phyloP scores from a whole-genome alignment of 2,329 filamentous ascomycete species.

The Neonectria hederae region DNA sequence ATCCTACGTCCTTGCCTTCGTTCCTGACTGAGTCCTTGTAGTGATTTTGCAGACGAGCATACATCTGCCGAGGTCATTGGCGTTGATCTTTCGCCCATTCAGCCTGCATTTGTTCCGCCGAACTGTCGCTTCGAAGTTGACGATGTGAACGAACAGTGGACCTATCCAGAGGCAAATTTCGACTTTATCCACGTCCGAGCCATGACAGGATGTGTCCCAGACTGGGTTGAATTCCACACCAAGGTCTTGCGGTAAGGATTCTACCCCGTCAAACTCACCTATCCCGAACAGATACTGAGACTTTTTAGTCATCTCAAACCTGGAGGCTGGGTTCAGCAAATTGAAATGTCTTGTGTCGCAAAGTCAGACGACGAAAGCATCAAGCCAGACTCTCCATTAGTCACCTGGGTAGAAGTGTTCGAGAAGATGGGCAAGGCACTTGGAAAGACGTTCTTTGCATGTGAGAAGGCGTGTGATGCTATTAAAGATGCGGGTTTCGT shows the following conservation, averaged over 20 bases:
- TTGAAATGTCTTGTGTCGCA: slow-evolving; percentile 20
- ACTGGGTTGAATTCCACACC: slow-evolving; percentile 60
- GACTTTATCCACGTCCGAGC: slow-evolving; percentile 68
- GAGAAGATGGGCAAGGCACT: slow-evolving; percentile 26
- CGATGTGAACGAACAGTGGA: slow-evolving; percentile 63
- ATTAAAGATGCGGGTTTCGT: slow-evolving; percentile 33
- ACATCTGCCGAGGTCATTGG: slow-evolving; percentile 60
- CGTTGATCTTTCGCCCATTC: slow-evolving; percentile 63
- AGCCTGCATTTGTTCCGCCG: slow-evolving; percentile 64
- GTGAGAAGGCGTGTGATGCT: slow-evolving; percentile 24
- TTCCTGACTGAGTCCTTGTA: not conserved
- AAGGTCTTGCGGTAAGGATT: slow-evolving; percentile 58
- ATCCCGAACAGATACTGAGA: slow-evolving; percentile 41
- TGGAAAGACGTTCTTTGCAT: slow-evolving; percentile 31
- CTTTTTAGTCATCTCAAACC: slow-evolving; percentile 19
- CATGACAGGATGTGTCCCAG: slow-evolving; percentile 61
- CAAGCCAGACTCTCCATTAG: slow-evolving; percentile 26
- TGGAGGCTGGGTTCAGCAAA: slow-evolving; percentile 25
- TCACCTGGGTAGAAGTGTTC: slow-evolving; percentile 34
- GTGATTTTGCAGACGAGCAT: slow-evolving; percentile 50
- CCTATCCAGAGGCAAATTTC: slow-evolving; percentile 56
- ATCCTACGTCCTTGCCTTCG: slow-evolving; percentile 18
- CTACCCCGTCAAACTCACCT: slow-evolving; percentile 38
- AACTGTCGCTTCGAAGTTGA: slow-evolving; percentile 73
- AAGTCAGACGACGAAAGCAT: slow-evolving; percentile 41